phyloP scores from a whole-genome alignment of 352 stramenopile genomes.

The Globisporangium viniferum region DNA sequence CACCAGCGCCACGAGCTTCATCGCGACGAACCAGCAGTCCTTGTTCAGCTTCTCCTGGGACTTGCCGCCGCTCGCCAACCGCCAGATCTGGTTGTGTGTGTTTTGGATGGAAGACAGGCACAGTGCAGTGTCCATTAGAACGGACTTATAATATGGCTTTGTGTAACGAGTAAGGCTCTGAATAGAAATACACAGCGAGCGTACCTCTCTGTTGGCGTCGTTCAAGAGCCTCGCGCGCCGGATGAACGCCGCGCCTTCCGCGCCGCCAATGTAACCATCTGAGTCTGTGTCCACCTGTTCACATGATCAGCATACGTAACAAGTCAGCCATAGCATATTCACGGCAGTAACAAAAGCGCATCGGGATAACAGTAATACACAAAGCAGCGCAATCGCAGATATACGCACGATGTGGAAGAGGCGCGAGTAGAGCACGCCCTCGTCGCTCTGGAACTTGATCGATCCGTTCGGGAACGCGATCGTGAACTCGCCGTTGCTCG shows the following conservation, averaged over 20 bases:
- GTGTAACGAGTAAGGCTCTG: not conserved
- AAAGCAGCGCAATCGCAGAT: not conserved
- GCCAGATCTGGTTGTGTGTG: slow-evolving; percentile 60
- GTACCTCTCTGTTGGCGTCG: slow-evolving; percentile 80
- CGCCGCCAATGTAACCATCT: slow-evolving; percentile 72
- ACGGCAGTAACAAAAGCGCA: not conserved
- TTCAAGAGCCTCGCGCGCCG: slow-evolving; percentile 74
- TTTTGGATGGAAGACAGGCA: not conserved
- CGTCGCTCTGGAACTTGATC: slow-evolving; percentile 83
- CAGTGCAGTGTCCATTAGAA: not conserved
- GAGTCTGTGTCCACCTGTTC: slow-evolving; percentile 70
- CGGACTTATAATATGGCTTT: not conserved
- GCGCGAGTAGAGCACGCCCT: slow-evolving; percentile 75
- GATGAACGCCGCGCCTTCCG: slow-evolving; percentile 79
- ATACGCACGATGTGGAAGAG: slow-evolving; percentile 80
- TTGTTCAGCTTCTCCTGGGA: slow-evolving; percentile 86
- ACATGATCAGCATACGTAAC: not conserved
- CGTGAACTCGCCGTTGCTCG: slow-evolving; percentile 57
- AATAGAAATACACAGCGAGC: not conserved
- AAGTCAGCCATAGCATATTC: slow-evolving; percentile 1
- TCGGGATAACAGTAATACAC: not conserved
- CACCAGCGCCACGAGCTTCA: slow-evolving; percentile 87
- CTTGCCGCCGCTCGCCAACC: slow-evolving; percentile 83
- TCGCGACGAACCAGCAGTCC: slow-evolving; percentile 88
- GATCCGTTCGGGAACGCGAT: slow-evolving; percentile 79